Evolutionary conservation across 2,329 filamentous ascomycete genomes (phyloP).

Genomic region (Dactylella cylindrospora): DNA sequence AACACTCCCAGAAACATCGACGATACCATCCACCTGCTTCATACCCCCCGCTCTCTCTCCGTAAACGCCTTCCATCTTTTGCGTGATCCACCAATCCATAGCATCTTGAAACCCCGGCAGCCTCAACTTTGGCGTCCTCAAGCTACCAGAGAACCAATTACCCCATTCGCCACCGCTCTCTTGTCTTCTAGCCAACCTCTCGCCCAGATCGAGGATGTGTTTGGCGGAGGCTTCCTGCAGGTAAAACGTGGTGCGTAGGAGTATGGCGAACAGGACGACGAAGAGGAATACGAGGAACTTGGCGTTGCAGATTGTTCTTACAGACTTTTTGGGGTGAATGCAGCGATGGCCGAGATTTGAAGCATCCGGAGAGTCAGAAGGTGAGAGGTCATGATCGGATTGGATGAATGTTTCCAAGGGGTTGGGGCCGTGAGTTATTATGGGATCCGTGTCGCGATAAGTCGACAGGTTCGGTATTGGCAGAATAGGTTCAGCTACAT

Average conservation of each 20-base stretch:
- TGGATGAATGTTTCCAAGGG: constrained; percentile 27
- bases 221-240: constrained; percentile 16
- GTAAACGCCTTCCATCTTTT: no score
- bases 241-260: constrained; percentile 8
- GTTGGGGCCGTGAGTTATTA: constrained; percentile 4
- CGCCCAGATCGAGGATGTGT: constrained; percentile 24
- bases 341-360: background rate
- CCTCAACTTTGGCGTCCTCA: constrained; percentile 27
- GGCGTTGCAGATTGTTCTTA: constrained; percentile 6
- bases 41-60: no score
- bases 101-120: constrained; percentile 22
- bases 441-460: background rate
- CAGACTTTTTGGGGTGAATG: background rate
- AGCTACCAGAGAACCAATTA: constrained; percentile 14
- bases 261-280: constrained; percentile 13
- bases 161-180: constrained; percentile 23
- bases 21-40: no score
- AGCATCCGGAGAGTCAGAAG: background rate
- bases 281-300: constrained; percentile 7
- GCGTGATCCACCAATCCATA: constrained; percentile 2
- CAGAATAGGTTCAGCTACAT: no score
- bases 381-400: constrained; percentile 11
- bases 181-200: constrained; percentile 11
- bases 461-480: background rate
- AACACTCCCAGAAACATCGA: no score